phyloP scores from a whole-genome alignment of 352 stramenopile genomes.

The Phytophthora uliginosa region DNA sequence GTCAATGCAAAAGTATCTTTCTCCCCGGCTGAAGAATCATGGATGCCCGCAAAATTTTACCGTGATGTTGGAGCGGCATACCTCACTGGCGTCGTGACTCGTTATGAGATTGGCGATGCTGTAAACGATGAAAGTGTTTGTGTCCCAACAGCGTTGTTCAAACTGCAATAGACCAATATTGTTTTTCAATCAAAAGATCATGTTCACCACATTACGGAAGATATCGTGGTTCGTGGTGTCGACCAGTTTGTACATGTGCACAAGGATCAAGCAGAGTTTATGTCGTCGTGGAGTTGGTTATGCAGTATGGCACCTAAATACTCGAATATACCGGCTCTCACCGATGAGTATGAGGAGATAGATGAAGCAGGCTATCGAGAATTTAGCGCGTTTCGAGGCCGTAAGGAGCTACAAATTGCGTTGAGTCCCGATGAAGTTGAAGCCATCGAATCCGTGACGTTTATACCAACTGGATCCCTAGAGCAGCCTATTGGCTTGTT shows the following conservation, averaged over 20 bases:
- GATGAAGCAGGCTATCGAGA: neutral
- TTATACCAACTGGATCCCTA: neutral
- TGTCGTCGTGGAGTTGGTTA: constrained; percentile 3
- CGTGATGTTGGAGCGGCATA: neutral
- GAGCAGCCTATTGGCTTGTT: neutral
- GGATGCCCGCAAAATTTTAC: neutral
- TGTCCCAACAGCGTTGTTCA: neutral
- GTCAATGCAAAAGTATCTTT: constrained; percentile 5
- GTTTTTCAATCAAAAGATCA: neutral
- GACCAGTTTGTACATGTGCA: constrained; percentile 1
- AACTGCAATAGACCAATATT: neutral
- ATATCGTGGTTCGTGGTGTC: neutral
- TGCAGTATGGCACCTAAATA: constrained; percentile 5
- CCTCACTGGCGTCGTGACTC: neutral
- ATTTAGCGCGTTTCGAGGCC: neutral
- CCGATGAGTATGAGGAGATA: constrained; percentile 7
- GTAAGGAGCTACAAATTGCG: too few relatives aligned
- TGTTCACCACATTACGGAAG: neutral
- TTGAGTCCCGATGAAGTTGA: constrained; percentile 7
- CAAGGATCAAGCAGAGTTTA: neutral
- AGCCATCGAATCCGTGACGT: constrained; percentile 1
- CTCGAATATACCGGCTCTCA: constrained; percentile 5
- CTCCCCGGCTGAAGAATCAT: constrained; percentile 1
- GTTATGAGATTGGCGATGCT: neutral
- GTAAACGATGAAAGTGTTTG: neutral